Evolutionary conservation across 1,284 basidiomycete genomes (phyloP), one percentile per base, ranked within the genome.

Genomic region (Xerocomus nothofagi): DNA sequence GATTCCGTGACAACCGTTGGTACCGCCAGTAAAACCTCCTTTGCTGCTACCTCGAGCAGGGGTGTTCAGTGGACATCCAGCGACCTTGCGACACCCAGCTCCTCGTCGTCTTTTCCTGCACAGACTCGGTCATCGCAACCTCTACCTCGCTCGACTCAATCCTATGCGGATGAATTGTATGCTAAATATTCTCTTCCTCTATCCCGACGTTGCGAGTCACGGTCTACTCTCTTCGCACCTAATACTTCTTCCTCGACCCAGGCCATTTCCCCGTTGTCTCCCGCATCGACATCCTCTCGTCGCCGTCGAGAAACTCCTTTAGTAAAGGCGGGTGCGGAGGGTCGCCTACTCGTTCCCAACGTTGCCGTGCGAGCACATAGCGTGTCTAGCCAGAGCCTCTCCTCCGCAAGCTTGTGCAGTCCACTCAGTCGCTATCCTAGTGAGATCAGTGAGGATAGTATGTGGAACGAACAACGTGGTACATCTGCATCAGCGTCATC

Each of bases 281-380:
- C 63, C 15, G 47, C 62, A 36, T 69, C 63, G 43, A 65, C 54
- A 40, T 67, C 62, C 42, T 64, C 62, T 14, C 64, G 66, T 39
- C 69, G 72, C 10, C 72, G 69, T 38, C 72, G 72, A 27, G 82
- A 81, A 62, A 76, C 78, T 1, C 71, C 76, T 6, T 61, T 88
- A 4, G 61, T 86, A 8, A 75, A 74, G 49, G 75, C 72, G 3
- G 78, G 77, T 36, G 82, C 80, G 2, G 76, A 85, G 62, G 82
- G 83, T 50, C 81, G 79, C 54, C 73, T 88, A 2, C 74, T 86
- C 5, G 84, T 87, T 0, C 85, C 85, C 3, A 69, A 84, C 47
- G 77, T 87, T 27, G 77, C 79, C 65, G 70, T 83, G 63, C 74
- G 77, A 24, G 72, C 73, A n/a, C 71, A 70, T 54, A 71, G 69